These are phyloP conservation scores for Arbutus unedo DNA, from an alignment of 148 eudicot species.

Conservation along the genomic window DNA sequence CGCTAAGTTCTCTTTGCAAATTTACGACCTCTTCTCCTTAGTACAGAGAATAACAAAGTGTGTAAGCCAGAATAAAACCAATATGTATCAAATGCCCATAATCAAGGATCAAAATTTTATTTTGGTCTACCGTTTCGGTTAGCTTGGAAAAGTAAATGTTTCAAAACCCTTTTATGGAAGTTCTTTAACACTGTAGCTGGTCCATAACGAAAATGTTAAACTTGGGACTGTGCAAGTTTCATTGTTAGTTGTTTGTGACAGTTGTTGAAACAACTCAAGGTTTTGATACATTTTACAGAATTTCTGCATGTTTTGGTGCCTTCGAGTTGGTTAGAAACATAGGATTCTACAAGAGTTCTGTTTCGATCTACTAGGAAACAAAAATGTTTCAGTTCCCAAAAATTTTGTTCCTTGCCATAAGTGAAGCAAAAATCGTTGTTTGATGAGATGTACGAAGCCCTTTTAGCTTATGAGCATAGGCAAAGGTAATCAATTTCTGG, in stretches of 20 bases:
- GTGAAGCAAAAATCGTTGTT: neutral
- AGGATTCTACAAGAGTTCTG: neutral
- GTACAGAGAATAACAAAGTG: constrained; percentile 17
- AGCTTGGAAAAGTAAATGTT: neutral
- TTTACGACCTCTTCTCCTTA: constrained; percentile 51
- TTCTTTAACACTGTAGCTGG: neutral
- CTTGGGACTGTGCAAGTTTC: neutral
- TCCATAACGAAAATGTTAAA: neutral
- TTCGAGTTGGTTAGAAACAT: neutral
- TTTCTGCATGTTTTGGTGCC: neutral
- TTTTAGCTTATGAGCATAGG: neutral
- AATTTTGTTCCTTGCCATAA: neutral
- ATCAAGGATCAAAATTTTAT: neutral
- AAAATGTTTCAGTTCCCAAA: neutral
- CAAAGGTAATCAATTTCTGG: neutral
- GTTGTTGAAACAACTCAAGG: neutral
- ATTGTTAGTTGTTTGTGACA: neutral
- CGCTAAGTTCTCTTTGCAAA: constrained; percentile 40
- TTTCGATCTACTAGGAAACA: neutral
- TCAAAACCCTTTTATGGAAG: no score
- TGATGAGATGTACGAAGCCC: neutral
- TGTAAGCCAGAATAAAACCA: neutral
- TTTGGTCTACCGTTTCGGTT: neutral
- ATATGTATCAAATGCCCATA: neutral
- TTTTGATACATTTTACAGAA: neutral